These are phyloP conservation scores for Dinochytrium kinnereticum DNA, from an alignment of 371 early-diverging fungal genomes.

Conservation along the genomic window DNA sequence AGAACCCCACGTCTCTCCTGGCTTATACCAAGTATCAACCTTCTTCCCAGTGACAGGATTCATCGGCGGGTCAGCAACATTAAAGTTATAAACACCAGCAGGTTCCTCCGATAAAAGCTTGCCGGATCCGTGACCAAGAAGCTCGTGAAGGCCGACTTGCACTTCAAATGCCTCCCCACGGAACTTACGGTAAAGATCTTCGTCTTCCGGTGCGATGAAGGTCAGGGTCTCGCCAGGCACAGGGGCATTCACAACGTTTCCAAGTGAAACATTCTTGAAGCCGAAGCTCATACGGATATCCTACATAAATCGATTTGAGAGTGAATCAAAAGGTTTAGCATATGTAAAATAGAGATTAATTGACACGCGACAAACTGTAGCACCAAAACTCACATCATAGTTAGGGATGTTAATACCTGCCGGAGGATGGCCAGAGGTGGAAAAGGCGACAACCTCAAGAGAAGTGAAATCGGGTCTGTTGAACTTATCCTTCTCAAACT, in stretches of 20 bases:
- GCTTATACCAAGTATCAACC: slow-evolving; percentile 64
- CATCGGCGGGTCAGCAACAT: slow-evolving; percentile 43
- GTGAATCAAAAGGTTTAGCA: background rate
- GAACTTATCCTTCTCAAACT: slow-evolving; percentile 64
- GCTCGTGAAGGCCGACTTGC: slow-evolving; percentile 56
- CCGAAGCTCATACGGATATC: slow-evolving; percentile 62
- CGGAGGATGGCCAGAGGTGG: slow-evolving; percentile 58
- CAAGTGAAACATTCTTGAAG: slow-evolving; percentile 70
- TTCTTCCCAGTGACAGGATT: slow-evolving; percentile 58
- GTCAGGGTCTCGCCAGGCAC: slow-evolving; percentile 59
- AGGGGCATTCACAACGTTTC: slow-evolving; percentile 63
- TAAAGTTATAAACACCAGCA: slow-evolving; percentile 62
- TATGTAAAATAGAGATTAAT: too few species aligned
- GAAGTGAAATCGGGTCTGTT: slow-evolving; percentile 69
- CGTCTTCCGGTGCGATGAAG: slow-evolving; percentile 55
- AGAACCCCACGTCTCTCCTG: slow-evolving; percentile 65
- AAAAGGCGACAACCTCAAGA: slow-evolving; percentile 65
- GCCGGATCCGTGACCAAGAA: slow-evolving; percentile 66
- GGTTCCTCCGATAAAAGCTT: slow-evolving; percentile 61
- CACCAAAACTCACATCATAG: slow-evolving; percentile 41
- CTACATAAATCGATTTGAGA: background rate
- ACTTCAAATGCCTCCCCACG: slow-evolving; percentile 65
- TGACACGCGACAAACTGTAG: background rate
- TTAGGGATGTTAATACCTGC: slow-evolving; percentile 73
- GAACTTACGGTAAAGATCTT: slow-evolving; percentile 52